Conservation (phyloP, 257 asterid genomes). For the Buddleja alternifolia region DNA sequence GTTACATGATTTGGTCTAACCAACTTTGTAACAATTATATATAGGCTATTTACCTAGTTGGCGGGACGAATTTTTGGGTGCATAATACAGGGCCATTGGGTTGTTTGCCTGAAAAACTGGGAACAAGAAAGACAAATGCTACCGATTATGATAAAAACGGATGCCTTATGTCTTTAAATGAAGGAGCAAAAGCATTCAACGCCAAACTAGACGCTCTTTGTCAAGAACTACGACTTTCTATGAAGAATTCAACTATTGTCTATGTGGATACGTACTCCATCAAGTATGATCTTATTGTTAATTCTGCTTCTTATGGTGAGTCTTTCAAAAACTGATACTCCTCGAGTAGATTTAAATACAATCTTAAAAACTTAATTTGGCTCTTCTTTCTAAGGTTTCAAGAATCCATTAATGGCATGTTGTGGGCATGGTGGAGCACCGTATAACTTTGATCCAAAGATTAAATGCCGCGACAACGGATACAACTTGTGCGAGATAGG, state of each 20-base stretch:
- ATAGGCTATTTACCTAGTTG: slow-evolving; percentile 36
- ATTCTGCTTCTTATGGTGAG: slow-evolving; percentile 42
- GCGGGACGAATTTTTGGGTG: slow-evolving; percentile 54
- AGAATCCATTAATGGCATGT: slow-evolving; percentile 45
- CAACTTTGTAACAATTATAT: neutral
- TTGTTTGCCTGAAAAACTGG: slow-evolving; percentile 46
- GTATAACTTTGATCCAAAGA: slow-evolving; percentile 36
- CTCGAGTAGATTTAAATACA: neutral
- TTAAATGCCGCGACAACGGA: slow-evolving; percentile 35
- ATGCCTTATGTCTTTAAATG: slow-evolving; percentile 39
- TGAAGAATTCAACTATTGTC: slow-evolving; percentile 38
- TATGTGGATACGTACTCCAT: slow-evolving; percentile 53
- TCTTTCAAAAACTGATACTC: neutral
- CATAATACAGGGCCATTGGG: slow-evolving; percentile 61
- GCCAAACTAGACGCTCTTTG: slow-evolving; percentile 22
- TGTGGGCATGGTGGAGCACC: slow-evolving; percentile 51
- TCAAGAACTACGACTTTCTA: slow-evolving; percentile 27
- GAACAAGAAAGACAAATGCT: slow-evolving; percentile 22
- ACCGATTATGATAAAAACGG: slow-evolving; percentile 44
- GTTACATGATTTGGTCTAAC: too few relatives aligned
- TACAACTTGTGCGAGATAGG: slow-evolving; percentile 35
- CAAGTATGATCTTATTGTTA: slow-evolving; percentile 49
- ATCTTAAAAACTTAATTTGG: neutral
- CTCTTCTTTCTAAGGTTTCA: slow-evolving; percentile 20
- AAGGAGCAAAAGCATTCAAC: slow-evolving; percentile 48